phyloP scores from a whole-genome alignment of 805 yeast genomes.

The Jamesozyma rosinii region DNA sequence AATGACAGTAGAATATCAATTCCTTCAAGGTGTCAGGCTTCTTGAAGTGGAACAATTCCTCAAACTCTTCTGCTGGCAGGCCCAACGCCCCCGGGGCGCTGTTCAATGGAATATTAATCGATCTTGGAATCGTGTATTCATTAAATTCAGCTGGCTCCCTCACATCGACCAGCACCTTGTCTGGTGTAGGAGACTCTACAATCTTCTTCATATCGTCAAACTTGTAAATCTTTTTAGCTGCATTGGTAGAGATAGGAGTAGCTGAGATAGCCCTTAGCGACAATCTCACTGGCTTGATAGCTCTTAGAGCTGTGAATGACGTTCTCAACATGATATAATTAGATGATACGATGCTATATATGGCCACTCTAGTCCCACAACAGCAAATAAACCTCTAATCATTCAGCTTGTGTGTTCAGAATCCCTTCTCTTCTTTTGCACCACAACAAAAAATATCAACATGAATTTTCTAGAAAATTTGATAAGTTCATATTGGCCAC shows the following conservation, averaged over 20 bases:
- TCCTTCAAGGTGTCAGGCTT: constrained; percentile 67
- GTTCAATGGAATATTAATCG: constrained; percentile 82
- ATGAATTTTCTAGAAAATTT: too few species aligned
- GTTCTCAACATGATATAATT: neutral
- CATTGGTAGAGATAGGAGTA: neutral
- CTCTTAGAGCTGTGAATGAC: neutral
- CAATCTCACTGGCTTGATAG: neutral
- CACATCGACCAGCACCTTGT: constrained; percentile 67
- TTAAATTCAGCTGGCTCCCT: constrained; percentile 78
- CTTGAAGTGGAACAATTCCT: constrained; percentile 66
- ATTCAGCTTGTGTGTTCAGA: too few species aligned
- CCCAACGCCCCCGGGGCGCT: constrained; percentile 90
- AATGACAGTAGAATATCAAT: constrained; percentile 82
- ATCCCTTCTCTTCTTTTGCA: too few species aligned
- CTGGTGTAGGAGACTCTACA: constrained; percentile 38
- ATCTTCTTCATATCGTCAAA: constrained; percentile 45
- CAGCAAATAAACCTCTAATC: too few species aligned
- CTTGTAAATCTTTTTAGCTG: constrained; percentile 39
- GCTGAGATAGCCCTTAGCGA: neutral
- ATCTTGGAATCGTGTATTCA: constrained; percentile 72
- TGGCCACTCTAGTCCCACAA: too few species aligned
- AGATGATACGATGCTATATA: neutral
- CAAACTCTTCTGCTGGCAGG: constrained; percentile 67
- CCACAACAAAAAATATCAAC: too few species aligned
- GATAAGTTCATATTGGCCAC: too few species aligned